Evolutionary conservation across 345 rosid genomes (phyloP).

Genomic region (Lepidium africanum): DNA sequence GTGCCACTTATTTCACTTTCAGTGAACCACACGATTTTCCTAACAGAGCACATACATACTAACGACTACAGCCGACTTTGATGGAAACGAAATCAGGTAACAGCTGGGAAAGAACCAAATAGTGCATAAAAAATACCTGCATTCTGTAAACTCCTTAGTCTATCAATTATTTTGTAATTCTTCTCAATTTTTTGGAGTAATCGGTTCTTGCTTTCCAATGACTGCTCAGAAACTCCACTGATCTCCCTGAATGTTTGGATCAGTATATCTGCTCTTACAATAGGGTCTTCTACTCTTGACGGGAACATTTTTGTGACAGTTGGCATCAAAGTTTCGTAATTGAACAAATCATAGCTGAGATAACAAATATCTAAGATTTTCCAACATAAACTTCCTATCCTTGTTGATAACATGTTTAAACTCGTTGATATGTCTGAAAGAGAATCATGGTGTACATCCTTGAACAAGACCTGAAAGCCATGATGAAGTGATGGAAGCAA

Average conservation of each 20-base stretch:
- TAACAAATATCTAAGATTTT: conserved; percentile 63
- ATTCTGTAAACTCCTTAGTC: conserved; percentile 56
- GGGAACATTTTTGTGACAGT: conserved; percentile 72
- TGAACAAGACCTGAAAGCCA: conserved; percentile 45
- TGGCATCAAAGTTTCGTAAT: conserved; percentile 37
- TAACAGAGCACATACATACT: neutral
- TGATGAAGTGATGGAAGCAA: conserved; percentile 69
- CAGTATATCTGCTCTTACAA: conserved; percentile 75
- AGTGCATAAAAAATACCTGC: conserved; percentile 37
- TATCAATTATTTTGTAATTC: conserved; percentile 48
- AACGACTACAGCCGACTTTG: neutral
- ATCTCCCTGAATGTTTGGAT: conserved; percentile 76
- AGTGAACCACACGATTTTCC: neutral
- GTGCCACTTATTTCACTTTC: neutral
- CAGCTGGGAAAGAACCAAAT: neutral
- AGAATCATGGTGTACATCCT: conserved; percentile 41
- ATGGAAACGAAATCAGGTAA: neutral
- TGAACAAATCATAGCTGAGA: conserved; percentile 47
- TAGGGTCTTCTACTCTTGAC: conserved; percentile 83
- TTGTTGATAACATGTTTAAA: conserved; percentile 63
- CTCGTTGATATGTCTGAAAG: conserved; percentile 42
- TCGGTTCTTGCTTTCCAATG: conserved; percentile 38
- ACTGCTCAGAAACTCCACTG: conserved; percentile 47
- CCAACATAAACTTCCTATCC: conserved; percentile 73
- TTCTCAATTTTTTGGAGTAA: conserved; percentile 59